A percentile compares a stretch with the other conserved stretches of the same genome.
These are phyloP conservation scores for Cordyceps fumosorosea DNA, from an alignment of 2,329 filamentous ascomycete species.

Conservation along the genomic window DNA sequence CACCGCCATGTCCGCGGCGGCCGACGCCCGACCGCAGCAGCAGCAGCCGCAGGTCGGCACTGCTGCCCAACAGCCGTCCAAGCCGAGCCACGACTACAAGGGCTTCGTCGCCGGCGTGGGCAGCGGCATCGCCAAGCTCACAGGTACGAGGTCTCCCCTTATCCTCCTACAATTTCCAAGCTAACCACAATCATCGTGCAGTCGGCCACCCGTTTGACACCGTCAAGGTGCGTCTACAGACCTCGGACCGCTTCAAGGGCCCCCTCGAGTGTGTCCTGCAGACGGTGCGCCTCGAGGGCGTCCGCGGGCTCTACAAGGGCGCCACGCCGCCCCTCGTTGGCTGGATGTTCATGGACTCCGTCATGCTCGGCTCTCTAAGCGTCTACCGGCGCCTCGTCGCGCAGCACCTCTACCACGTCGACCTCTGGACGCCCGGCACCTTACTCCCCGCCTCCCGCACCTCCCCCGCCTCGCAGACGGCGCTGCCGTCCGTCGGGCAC, in stretches of 20 bases:
- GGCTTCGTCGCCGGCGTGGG: conserved; percentile 98
- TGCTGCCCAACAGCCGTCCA: conserved; percentile 25
- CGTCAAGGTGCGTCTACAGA: conserved; percentile 92
- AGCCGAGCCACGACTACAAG: conserved; percentile 58
- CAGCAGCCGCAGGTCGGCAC: background rate
- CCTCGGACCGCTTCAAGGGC: conserved; percentile 71
- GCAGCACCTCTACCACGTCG: conserved; percentile 66
- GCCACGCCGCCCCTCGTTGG: conserved; percentile 86
- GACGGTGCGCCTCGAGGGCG: conserved; percentile 79
- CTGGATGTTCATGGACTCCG: conserved; percentile 96
- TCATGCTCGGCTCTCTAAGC: conserved; percentile 87
- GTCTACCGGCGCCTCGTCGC: conserved; percentile 81
- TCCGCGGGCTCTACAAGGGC: conserved; percentile 86
- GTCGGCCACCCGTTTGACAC: conserved; percentile 83
- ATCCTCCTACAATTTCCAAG: too few relatives aligned
- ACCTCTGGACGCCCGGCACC: conserved; percentile 23
- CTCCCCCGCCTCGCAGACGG: conserved; percentile 23
- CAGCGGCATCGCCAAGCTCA: conserved; percentile 84
- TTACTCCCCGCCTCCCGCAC: conserved; percentile 11
- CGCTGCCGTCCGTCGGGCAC: conserved; percentile 72
- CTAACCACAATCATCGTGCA: conserved; percentile 17
- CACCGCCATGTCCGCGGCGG: background rate
- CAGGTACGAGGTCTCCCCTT: conserved; percentile 43
- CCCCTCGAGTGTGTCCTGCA: conserved; percentile 79
- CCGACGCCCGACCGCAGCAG: background rate